Base-by-base conservation (phyloP, 805 yeast species). In the Zygosaccharomyces gambellarensis region DNA sequence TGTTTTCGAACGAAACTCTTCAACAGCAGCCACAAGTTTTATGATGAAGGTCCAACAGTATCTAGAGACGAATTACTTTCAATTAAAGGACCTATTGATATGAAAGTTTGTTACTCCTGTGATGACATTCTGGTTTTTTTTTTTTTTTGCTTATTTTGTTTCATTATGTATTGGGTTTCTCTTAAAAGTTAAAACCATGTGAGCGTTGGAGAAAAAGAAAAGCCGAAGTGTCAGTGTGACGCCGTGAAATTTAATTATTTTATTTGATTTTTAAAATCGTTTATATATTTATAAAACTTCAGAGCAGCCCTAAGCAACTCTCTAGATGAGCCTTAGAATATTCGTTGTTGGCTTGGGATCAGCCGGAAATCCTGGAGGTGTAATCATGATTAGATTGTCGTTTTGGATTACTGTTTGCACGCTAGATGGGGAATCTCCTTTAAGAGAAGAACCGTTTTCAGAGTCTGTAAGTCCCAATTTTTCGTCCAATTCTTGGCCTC, bases 271-370 rank as follows among this genome's bases (percentile, higher is more conserved):
- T 17, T 39, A 28, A 17, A 12, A 31, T n/a, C 17, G 17, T 17
- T 1, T 17, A 1, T 17, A 17, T 17, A 17, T 17, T 17, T 17
- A 17, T 17, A 17, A 17, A 17, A 17, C 17, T 17, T 17, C 17
- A 17, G 17, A 17, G 17, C 17, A 17, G 17, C 17, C 17, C 17
- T 17, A 17, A 17, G 17, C 17, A 17, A 17, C 2, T 17, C 17
- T 17, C 41, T 44, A 44, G n/a, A 44, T 46, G 29, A 51, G 36
- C 32, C 46, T 45, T 17, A 51, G 46, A 27, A 51, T 32, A 39
- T 51, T 51, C n/a, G 51, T 48, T 28, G 54, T 45, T 17, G 54
- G 49, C 23, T 36, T 43, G 23, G 45, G 41, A 6, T 39, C 29
- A 10, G 22, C 12, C 5, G 31, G 25, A 7, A 29, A 30, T 6